These are phyloP conservation scores for Cydonia oblonga DNA, from an alignment of 331 rosid genomes.

Conservation along the genomic window DNA sequence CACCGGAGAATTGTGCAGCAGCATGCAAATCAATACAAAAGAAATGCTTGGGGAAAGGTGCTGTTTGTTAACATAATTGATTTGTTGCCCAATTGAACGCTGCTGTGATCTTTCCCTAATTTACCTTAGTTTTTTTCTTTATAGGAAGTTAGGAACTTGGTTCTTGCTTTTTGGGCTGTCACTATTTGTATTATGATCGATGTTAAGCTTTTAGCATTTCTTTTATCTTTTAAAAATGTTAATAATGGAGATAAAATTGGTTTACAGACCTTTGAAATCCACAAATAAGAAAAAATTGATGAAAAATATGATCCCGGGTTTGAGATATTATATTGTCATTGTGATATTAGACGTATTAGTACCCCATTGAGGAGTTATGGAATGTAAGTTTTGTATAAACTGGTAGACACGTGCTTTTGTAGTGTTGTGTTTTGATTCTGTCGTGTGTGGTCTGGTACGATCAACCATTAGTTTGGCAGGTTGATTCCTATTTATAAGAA, in stretches of 20 bases:
- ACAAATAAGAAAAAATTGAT: background rate
- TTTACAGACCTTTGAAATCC: background rate
- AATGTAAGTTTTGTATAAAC: background rate
- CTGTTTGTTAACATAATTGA: background rate
- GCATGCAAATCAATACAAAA: constrained; percentile 93
- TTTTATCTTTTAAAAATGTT: background rate
- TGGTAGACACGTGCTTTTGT: too few species aligned
- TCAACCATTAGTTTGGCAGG: background rate
- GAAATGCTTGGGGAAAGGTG: constrained; percentile 96
- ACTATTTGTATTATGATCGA: background rate
- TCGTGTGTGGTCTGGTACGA: background rate
- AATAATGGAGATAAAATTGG: background rate
- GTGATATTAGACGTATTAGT: background rate
- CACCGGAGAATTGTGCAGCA: constrained; percentile 93
- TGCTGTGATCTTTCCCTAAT: background rate
- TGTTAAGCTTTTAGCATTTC: background rate
- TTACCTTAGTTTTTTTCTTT: background rate
- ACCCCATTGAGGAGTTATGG: background rate
- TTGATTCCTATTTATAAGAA: background rate
- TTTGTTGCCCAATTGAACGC: background rate
- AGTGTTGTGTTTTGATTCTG: background rate
- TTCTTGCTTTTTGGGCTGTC: background rate
- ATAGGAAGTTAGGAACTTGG: constrained; percentile 33
- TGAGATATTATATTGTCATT: background rate
- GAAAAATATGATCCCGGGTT: background rate